Evolutionary conservation across 2,329 filamentous ascomycete species (phyloP).

Genomic region (Colletotrichum liriopes): DNA sequence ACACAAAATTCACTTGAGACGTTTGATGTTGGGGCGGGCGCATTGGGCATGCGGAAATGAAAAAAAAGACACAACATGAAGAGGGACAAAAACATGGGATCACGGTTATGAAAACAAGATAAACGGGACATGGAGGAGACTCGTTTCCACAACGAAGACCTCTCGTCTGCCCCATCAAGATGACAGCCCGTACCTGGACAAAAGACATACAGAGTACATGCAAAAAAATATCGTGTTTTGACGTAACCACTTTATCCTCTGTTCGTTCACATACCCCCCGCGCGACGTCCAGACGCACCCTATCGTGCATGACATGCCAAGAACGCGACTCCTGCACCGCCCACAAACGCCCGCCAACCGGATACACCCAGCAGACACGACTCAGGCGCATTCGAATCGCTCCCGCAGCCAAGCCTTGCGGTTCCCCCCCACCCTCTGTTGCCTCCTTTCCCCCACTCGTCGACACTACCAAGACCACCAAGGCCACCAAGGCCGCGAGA

Average conservation of each 20-base stretch:
- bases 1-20: background rate
- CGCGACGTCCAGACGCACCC: background rate
- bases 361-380: background rate
- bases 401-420: background rate
- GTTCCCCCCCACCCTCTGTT: background rate
- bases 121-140: background rate
- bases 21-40: background rate
- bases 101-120: background rate
- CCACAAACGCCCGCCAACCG: background rate
- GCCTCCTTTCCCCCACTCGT: background rate
- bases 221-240: background rate
- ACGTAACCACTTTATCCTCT: background rate
- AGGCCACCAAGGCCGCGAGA: background rate
- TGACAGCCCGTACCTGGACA: background rate
- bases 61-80: background rate
- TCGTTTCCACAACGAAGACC: background rate
- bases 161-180: background rate
- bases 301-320: background rate
- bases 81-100: too few relatives aligned
- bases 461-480: background rate
- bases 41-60: background rate
- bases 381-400: background rate
- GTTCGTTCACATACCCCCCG: too few relatives aligned
- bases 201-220: background rate
- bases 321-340: background rate